Percentiles rank a stretch among this genome's conserved stretches.
These are phyloP conservation scores for Phialophora chinensis DNA, from an alignment of 2,329 filamentous ascomycete species.

Conservation along the genomic window DNA sequence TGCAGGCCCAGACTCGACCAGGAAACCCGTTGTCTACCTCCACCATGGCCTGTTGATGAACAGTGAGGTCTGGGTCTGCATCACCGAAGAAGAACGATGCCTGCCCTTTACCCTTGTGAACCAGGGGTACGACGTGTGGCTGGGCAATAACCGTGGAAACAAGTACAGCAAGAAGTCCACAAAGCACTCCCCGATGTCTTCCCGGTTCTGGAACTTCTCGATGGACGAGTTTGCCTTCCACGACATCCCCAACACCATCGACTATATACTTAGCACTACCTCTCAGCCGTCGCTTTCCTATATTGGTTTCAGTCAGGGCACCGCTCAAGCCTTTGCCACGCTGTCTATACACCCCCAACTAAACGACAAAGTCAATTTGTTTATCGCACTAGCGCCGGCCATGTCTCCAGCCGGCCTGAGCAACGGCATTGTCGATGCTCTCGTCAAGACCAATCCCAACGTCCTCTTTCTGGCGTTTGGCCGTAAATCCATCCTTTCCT, in stretches of 20 bases:
- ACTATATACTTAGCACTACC: conserved; percentile 86
- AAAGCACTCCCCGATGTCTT: conserved; percentile 72
- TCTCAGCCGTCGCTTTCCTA: conserved; percentile 85
- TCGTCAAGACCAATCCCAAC: conserved; percentile 91
- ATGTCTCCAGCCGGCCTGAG: conserved; percentile 93
- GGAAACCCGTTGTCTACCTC: conserved; percentile 88
- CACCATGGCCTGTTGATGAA: conserved; percentile 99
- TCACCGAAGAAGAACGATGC: conserved; percentile 83
- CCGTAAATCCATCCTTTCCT: conserved; percentile 85
- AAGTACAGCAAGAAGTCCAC: conserved; percentile 98
- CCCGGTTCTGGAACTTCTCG: conserved; percentile 93
- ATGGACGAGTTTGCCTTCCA: conserved; percentile 98
- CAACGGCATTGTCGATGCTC: conserved; percentile 87
- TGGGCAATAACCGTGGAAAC: conserved; percentile 97
- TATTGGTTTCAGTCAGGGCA: conserved; percentile 96
- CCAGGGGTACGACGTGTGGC: conserved; percentile 93
- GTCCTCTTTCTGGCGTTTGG: conserved; percentile 93
- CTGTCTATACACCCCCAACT: conserved; percentile 89
- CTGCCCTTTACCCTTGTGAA: conserved; percentile 89
- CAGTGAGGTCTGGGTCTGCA: conserved; percentile 95
- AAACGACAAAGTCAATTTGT: conserved; percentile 92
- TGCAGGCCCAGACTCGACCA: conserved; percentile 66
- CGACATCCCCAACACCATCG: conserved; percentile 93
- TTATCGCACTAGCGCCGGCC: conserved; percentile 92
- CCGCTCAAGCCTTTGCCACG: conserved; percentile 93